phyloP scores from a whole-genome alignment of 2,329 filamentous ascomycete genomes.

The Cordyceps fumosorosea region DNA sequence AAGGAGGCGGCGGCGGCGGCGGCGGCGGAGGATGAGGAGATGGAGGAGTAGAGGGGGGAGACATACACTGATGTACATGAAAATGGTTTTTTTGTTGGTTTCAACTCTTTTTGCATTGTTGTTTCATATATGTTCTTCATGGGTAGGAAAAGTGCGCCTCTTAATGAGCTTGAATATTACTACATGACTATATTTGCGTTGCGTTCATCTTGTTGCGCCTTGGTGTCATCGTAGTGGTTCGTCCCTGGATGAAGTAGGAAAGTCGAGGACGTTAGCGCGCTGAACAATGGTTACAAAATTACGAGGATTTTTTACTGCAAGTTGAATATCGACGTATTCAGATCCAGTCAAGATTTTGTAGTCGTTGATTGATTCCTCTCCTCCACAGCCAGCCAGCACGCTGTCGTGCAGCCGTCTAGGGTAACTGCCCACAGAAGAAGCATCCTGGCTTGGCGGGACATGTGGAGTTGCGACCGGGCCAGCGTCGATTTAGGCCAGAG shows the following conservation, averaged over 20 bases:
- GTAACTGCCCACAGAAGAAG: not conserved
- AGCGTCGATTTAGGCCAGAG: not conserved
- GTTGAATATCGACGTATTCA: not conserved
- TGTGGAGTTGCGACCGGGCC: not conserved
- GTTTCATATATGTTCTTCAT: conserved; percentile 5
- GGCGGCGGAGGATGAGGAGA: conserved; percentile 27
- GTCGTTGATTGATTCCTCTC: too few species aligned
- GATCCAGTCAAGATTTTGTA: not conserved
- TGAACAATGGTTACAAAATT: too few species aligned
- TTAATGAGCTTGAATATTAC: not conserved
- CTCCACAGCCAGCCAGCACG: too few species aligned
- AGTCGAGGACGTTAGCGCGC: too few species aligned
- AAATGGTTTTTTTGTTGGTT: not conserved
- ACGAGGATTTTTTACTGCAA: too few species aligned
- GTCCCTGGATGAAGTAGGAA: too few species aligned
- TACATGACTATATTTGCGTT: not conserved
- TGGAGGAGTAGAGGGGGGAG: conserved; percentile 24
- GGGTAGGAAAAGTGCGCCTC: conserved; percentile 12
- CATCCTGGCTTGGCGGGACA: not conserved
- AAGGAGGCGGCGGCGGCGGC: conserved; percentile 30
- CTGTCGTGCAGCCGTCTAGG: not conserved
- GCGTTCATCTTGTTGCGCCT: not conserved
- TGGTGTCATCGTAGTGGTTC: not conserved
- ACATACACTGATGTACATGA: conserved; percentile 9
- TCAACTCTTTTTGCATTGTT: not conserved